Evolutionary conservation across 768 basidiomycete genomes (phyloP), one percentile per base, ranked within the genome.

Genomic region (Pisolithus albus): DNA sequence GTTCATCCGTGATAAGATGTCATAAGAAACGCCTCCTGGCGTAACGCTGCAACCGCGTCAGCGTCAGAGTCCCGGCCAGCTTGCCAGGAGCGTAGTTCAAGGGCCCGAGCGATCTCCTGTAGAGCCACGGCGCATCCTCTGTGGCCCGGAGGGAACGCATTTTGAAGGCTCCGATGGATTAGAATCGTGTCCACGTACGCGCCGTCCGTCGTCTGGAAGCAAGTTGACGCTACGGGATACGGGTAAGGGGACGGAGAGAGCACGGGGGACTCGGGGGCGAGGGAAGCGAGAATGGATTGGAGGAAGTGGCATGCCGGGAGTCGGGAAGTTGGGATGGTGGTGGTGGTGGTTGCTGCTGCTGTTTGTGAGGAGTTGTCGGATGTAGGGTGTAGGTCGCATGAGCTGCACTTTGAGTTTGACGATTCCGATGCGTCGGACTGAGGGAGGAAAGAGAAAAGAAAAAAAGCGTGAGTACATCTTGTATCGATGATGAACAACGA

Each of bases 121-220:
- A 86, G 80, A 15, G 71, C 82, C 47, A 74, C 70, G 46, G 83
- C 80, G 70, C 87, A 89, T 30, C 79, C 76, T 52, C 55, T 66
- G 70, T 89, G 87, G 10, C 72, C 82, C 50, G 72, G 70, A 18
- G 87, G 86, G 61, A 72, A 82, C 9, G 82, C 77, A 55, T 68
- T 71, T 54, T 83, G 73, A 36, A 84, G 78, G 63, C 84, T 81
- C 62, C 87, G 85, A 70, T 90, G 87, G 0, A 81, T 80, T 68
- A 88, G 86, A 59, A 90, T 82, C 47, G 78, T 75, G 61, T 90
- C 87, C 67, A 90, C 78, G 61, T 88, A 90, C 52, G 79, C 85
- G 59, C 86, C 86, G 69, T 78, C 75, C 44, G 83, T 84, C 50
- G 83, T 87, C 58, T 67, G 66, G 52, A 73, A 68, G 7, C n/a